A percentile compares a stretch with the other conserved stretches of the same genome.
phyloP scores from a whole-genome alignment of 2,329 filamentous ascomycete species.

The Monosporascus sp. region DNA sequence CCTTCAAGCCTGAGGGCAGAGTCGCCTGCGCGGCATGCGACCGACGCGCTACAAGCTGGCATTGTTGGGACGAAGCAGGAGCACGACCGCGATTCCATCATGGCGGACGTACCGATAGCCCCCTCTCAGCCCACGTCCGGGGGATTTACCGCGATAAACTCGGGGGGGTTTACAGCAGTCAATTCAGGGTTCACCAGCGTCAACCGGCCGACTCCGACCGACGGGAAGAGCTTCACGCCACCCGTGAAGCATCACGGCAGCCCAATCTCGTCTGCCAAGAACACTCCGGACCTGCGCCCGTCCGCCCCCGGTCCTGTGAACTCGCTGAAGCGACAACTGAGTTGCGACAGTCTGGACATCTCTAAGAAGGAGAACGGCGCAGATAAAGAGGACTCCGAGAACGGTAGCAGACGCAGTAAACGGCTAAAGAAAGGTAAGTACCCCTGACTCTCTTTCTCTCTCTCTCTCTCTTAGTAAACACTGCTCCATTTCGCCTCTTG shows the following conservation, averaged over 20 bases:
- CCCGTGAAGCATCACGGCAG: slow-evolving; percentile 57
- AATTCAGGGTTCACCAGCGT: slow-evolving; percentile 66
- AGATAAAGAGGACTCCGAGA: slow-evolving; percentile 56
- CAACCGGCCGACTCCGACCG: slow-evolving; percentile 45
- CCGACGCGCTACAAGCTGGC: slow-evolving; percentile 46
- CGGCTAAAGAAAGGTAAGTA: slow-evolving; percentile 77
- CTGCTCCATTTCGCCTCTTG: not conserved
- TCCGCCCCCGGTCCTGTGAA: slow-evolving; percentile 50
- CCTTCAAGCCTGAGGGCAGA: slow-evolving; percentile 55
- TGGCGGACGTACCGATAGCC: slow-evolving; percentile 38
- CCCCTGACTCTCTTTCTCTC: not conserved
- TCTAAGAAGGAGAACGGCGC: slow-evolving; percentile 41
- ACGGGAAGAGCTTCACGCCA: slow-evolving; percentile 55
- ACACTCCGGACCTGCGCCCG: slow-evolving; percentile 60
- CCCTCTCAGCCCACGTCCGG: slow-evolving; percentile 37
- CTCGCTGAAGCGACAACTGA: slow-evolving; percentile 72
- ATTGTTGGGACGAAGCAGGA: slow-evolving; percentile 42
- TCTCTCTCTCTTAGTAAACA: not conserved
- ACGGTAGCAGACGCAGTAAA: slow-evolving; percentile 79
- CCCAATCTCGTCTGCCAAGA: slow-evolving; percentile 57
- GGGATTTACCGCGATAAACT: slow-evolving; percentile 57
- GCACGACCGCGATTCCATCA: slow-evolving; percentile 41
- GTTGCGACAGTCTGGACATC: slow-evolving; percentile 48
- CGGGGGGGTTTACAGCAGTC: slow-evolving; percentile 66
- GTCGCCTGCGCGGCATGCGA: slow-evolving; percentile 59